Evolutionary conservation across 129 eudicot genomes (phyloP).

Genomic region (Pittosporum tobira): DNA sequence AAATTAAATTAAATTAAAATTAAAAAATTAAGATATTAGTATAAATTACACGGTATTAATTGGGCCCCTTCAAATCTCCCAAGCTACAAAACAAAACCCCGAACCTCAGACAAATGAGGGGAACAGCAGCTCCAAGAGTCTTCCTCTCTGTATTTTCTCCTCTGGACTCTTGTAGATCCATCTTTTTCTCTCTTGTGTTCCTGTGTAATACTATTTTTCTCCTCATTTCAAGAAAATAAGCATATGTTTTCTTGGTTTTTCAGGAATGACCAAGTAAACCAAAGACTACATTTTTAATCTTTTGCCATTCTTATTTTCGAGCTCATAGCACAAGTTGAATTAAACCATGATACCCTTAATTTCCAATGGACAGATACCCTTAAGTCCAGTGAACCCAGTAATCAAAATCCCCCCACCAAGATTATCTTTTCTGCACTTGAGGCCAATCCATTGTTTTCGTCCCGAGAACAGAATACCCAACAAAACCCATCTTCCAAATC

Average conservation of each 20-base stretch:
- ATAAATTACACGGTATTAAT: too few species aligned
- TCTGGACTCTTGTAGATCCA: conserved; percentile 22
- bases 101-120: conserved; percentile 1
- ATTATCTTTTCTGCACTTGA: conserved; percentile 18
- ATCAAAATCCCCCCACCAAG: conserved; percentile 17
- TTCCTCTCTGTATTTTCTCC: conserved; percentile 4
- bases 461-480: conserved; percentile 10
- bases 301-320: background rate
- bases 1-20: too few species aligned
- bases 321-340: background rate
- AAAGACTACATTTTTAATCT: background rate
- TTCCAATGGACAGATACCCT: conserved; percentile 5
- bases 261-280: too few species aligned
- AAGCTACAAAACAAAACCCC: conserved; percentile 4
- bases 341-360: conserved; percentile 10
- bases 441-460: conserved; percentile 14
- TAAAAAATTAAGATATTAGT: too few species aligned
- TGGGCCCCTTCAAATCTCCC: conserved; percentile 44
- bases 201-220: too few species aligned
- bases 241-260: too few species aligned
- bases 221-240: too few species aligned
- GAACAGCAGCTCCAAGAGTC: conserved; percentile 9
- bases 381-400: conserved; percentile 19
- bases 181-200: conserved; percentile 9
- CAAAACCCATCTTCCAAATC: conserved; percentile 5